Conservation (phyloP, 169 alveolate genomes). For the Cryptosporidium meleagridis region DNA sequence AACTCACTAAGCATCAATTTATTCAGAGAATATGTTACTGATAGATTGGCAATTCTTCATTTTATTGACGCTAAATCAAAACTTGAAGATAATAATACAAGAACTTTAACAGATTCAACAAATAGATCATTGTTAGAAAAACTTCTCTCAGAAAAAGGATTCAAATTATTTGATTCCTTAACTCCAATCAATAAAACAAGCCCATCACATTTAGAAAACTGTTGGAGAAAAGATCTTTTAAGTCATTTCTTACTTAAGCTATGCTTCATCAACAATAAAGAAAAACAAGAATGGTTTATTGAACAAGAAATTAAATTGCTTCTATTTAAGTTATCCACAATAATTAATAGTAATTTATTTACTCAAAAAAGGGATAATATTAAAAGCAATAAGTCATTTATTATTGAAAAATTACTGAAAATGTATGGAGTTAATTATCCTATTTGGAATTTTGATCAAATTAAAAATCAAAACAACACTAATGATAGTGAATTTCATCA, state of each 20-base stretch:
- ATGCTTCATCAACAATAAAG: slow-evolving; percentile 82
- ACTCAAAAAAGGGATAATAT: slow-evolving; percentile 27
- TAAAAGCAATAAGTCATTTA: slow-evolving; percentile 3
- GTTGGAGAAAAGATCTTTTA: slow-evolving; percentile 48
- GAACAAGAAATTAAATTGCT: slow-evolving; percentile 83
- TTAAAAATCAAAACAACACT: neutral
- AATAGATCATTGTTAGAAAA: slow-evolving; percentile 35
- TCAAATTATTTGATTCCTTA: slow-evolving; percentile 29
- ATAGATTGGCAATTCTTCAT: slow-evolving; percentile 48
- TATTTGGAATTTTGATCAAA: slow-evolving; percentile 7
- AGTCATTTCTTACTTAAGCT: slow-evolving; percentile 61
- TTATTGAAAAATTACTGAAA: slow-evolving; percentile 38
- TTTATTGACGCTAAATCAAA: slow-evolving; percentile 38
- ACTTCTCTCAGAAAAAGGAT: slow-evolving; percentile 50
- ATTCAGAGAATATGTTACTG: slow-evolving; percentile 51
- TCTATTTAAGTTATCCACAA: slow-evolving; percentile 79
- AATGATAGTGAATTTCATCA: neutral
- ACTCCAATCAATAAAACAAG: slow-evolving; percentile 19
- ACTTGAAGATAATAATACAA: slow-evolving; percentile 23
- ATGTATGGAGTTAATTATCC: slow-evolving; percentile 46
- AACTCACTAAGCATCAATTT: slow-evolving; percentile 56
- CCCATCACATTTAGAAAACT: slow-evolving; percentile 13
- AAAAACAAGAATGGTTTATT: slow-evolving; percentile 87
- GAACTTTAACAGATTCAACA: slow-evolving; percentile 28
- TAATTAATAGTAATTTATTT: slow-evolving; percentile 45